Percentiles rank a stretch among this genome's conserved stretches.
phyloP scores from a whole-genome alignment of 805 yeast genomes.

The Yarrowia osloensis region DNA sequence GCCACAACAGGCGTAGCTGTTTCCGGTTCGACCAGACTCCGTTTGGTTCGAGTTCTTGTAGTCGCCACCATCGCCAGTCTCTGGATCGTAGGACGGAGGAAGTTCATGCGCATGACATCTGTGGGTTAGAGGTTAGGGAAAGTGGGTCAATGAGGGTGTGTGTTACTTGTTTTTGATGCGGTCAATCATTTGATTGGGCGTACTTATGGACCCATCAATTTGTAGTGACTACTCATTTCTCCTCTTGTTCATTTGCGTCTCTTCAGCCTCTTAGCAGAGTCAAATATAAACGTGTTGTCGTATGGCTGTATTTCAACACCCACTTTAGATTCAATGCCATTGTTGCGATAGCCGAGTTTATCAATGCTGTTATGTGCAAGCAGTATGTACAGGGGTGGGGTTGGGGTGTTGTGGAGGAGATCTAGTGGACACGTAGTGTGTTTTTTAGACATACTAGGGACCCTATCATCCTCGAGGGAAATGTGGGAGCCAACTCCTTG shows the following conservation, averaged over 20 bases:
- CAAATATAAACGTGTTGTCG: neutral
- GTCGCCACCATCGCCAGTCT: slow-evolving; percentile 1
- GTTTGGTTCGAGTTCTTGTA: slow-evolving; percentile 24
- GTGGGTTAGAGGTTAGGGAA: neutral
- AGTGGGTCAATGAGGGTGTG: neutral
- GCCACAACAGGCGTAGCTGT: neutral
- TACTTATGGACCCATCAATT: no score
- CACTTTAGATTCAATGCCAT: neutral
- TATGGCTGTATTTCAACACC: no score
- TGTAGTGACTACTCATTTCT: no score
- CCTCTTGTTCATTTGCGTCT: no score
- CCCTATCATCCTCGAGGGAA: no score
- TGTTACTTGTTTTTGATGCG: no score
- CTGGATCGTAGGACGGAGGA: neutral
- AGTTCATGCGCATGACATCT: slow-evolving; percentile 21
- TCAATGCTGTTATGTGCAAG: neutral
- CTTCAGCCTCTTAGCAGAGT: neutral
- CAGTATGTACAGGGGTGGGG: neutral
- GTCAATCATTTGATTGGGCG: no score
- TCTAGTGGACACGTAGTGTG: no score
- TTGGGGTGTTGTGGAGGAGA: neutral
- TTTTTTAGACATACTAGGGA: no score
- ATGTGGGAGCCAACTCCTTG: no score
- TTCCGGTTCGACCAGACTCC: neutral
- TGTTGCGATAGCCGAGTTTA: slow-evolving; percentile 10